Base-by-base conservation (phyloP, 108 stramenopile genomes). In the Pseudonitzschia pungens region DNA sequence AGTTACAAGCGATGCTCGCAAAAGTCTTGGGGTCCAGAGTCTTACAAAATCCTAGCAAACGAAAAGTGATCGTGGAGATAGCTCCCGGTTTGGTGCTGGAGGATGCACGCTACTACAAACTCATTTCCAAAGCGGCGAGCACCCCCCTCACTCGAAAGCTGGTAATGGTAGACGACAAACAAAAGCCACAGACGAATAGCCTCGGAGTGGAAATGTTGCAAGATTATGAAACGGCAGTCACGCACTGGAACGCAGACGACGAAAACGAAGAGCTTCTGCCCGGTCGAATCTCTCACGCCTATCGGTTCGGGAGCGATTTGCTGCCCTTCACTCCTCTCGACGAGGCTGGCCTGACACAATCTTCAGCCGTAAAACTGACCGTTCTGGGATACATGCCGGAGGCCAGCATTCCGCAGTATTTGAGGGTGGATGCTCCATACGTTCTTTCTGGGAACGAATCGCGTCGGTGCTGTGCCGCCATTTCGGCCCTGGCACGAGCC, bases 321-420 rank as follows among this genome's bases (percentile, higher is more conserved):
- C 84, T 93, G 41, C 89, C 92, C 2, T 77, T 92, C 54, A 80
- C 82, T 43, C 81, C 79, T 22, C 82, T 81, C 80, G 95, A 93
- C 78, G 73, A 86, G 77, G 77, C 79, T 22, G 92, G 90, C 6
- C 64, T 93, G 55, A 87, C 74, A 41, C 65, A 71, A 27, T 51
- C 69, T 28, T 88, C 82, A 18, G 68, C 66, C 16, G 72, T 70
- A 45, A 75, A 75, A 12, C 79, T 96, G 31, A 78, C 74, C 53
- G 81, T 96, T 53, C 66, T 96, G 31, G 95, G 95, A 12, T 96
- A 93, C 62, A 69, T 83, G 51, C 18, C 58, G 2, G 67, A 68
- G 11, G n/a, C 26, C 58, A 43, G 75, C 64, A 75, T 86, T 21
- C 75, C 89, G 41, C 28, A 65, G 48, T 52, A 73, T 66, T 41